Percentiles rank a stretch among this genome's conserved stretches.
Evolutionary conservation across 1,139 yeast genomes (phyloP).

Genomic region (Zygosaccharomyces pseudobailii): DNA sequence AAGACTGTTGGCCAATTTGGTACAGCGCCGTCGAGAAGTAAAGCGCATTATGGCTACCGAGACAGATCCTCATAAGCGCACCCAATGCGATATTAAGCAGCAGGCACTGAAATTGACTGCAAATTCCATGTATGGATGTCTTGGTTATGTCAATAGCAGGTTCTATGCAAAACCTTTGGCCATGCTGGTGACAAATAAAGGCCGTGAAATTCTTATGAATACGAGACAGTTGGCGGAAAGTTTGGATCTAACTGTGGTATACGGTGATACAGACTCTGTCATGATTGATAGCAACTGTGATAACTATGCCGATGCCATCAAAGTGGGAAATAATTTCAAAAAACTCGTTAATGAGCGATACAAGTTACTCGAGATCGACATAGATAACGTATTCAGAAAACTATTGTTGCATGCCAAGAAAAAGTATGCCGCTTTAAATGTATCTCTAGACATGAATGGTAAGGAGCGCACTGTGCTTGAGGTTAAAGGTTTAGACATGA

Average conservation of each 20-base stretch:
- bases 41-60: slow-evolving; percentile 80
- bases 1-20: slow-evolving; percentile 72
- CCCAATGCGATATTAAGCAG: slow-evolving; percentile 91
- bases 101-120: slow-evolving; percentile 96
- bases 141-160: slow-evolving; percentile 87
- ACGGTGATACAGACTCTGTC: slow-evolving; percentile 99
- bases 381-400: slow-evolving; percentile 86
- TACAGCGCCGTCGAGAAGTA: slow-evolving; percentile 88
- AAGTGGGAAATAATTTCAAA: slow-evolving; percentile 83
- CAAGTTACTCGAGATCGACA: slow-evolving; percentile 83
- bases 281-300: slow-evolving; percentile 92
- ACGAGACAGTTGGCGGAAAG: slow-evolving; percentile 91
- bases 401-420: slow-evolving; percentile 90
- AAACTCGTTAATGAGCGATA: slow-evolving; percentile 83
- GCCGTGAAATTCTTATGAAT: slow-evolving; percentile 91
- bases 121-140: slow-evolving; percentile 98
- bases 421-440: slow-evolving; percentile 91
- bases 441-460: slow-evolving; percentile 45
- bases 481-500: slow-evolving; percentile 95
- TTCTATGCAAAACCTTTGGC: slow-evolving; percentile 96
- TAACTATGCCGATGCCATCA: slow-evolving; percentile 65
- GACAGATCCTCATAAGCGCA: slow-evolving; percentile 54
- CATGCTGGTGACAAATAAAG: slow-evolving; percentile 90
- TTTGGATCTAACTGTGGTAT: slow-evolving; percentile 76
- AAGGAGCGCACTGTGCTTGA: slow-evolving; percentile 56